Evolutionary conservation across 805 yeast genomes (phyloP), one percentile per base, ranked within the genome.

Genomic region (Metschnikowia kunwiensis): DNA sequence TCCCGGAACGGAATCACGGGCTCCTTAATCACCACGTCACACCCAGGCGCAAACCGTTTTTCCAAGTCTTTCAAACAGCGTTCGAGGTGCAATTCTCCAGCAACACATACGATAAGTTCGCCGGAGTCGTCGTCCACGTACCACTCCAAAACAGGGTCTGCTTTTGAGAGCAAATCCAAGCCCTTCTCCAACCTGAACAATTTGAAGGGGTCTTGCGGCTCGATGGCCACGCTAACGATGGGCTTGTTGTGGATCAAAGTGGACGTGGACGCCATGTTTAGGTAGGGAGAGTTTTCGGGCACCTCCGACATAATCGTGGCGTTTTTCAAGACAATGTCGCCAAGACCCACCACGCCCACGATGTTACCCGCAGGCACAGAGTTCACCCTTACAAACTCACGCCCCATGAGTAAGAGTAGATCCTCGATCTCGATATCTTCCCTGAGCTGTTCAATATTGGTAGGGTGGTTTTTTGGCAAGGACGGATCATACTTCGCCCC

Each of bases 1-100:
- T 93, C 99, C 44, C 95, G 68, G 57, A 83, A 93, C 8, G 98
- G 97, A 47, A 93, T 94, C 15, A 85, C 91, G 0, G 98, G 97
- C 51, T 86, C 85, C 18, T 96, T 91, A 21, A 81, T 77, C 3
- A 83, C 77, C 8, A 93, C 80, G 33, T 87, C 96, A 49, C 88
- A 77, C 9, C 89, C 88, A 34, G 61, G 63, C 0, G 97, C 97
- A 72, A 88, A 93, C 49, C 97, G 70, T 51, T 86, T 96, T 36
- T 75, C 78, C 53, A 93, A 65, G 62, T 93, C 99, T 53, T 87
- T 88, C 47, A 93, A 60, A 60, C 98, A 93, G 54, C 98, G 75
- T 54, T 93, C 99, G 27, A 93, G 68, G 66, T 93, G 99, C 44
- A 93, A 69, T 60, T 93, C 98, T 32, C 99, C 99, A 7, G 98